Evolutionary conservation across 2,329 filamentous ascomycete genomes (phyloP).

Genomic region (Piedraia hortae): DNA sequence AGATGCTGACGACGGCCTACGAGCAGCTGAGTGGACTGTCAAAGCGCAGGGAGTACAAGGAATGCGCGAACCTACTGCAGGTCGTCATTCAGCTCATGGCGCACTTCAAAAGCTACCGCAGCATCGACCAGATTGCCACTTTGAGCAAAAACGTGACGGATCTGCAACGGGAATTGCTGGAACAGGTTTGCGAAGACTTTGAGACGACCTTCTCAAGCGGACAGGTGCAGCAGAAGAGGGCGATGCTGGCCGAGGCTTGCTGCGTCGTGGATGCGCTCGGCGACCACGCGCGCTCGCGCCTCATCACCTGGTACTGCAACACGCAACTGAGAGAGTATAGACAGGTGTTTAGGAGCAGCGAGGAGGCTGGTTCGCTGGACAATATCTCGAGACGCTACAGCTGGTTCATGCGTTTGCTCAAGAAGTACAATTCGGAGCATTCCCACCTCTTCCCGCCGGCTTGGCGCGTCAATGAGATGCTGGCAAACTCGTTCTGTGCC

Average conservation of each 20-base stretch:
- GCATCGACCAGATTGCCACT: constrained; percentile 90
- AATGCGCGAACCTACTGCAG: constrained; percentile 79
- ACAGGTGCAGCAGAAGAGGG: constrained; percentile 43
- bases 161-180: constrained; percentile 68
- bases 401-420: constrained; percentile 90
- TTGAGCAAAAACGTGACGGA: constrained; percentile 81
- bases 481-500: constrained; percentile 83
- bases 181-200: constrained; percentile 98
- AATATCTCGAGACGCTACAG: constrained; percentile 87
- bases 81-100: constrained; percentile 94
- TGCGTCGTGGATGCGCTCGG: constrained; percentile 85
- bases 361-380: constrained; percentile 85
- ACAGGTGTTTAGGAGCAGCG: constrained; percentile 82
- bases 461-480: constrained; percentile 74
- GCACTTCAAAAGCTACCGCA: constrained; percentile 93
- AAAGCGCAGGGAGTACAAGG: constrained; percentile 69
- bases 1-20: constrained; percentile 98
- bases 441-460: constrained; percentile 57
- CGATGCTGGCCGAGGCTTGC: constrained; percentile 60
- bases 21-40: constrained; percentile 70
- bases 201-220: constrained; percentile 80
- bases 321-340: constrained; percentile 87
- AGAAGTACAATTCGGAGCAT: constrained; percentile 87
- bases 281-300: constrained; percentile 51
- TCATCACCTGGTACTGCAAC: constrained; percentile 95